Evolutionary conservation across 805 yeast genomes (phyloP).

Genomic region (Blastobotrys parvus): DNA sequence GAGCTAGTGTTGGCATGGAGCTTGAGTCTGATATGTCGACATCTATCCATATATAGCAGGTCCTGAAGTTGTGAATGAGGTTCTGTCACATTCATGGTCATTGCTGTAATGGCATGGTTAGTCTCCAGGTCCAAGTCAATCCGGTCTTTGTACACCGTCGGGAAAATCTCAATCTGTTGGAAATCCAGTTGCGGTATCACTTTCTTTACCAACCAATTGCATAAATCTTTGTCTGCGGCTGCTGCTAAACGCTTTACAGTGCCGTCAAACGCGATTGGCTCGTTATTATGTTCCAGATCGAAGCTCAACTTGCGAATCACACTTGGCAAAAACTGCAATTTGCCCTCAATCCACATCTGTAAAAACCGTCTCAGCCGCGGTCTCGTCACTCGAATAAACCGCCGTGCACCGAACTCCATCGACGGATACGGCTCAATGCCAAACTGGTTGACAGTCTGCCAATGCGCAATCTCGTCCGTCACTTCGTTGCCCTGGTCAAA

Average conservation of each 20-base stretch:
- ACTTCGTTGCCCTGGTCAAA: not conserved
- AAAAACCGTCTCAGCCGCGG: not conserved
- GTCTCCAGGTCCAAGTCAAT: not conserved
- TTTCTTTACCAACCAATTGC: not conserved
- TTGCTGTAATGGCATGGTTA: no score
- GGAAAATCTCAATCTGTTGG: not conserved
- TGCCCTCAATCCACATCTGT: not conserved
- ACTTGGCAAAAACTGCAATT: not conserved
- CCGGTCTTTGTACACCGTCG: not conserved
- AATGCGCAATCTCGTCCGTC: not conserved
- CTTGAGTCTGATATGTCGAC: not conserved
- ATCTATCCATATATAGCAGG: not conserved
- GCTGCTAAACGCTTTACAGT: not conserved
- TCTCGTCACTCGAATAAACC: not conserved
- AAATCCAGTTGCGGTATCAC: not conserved
- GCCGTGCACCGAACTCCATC: not conserved
- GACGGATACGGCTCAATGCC: not conserved
- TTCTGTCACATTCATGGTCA: no score
- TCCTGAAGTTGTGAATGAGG: no score
- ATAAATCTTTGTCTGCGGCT: no score
- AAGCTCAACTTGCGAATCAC: not conserved
- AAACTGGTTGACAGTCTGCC: not conserved
- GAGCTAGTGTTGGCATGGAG: not conserved
- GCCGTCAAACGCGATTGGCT: no score
- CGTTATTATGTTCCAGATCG: not conserved